phyloP scores from a whole-genome alignment of 2,329 filamentous ascomycete genomes.

The Claviceps africana region DNA sequence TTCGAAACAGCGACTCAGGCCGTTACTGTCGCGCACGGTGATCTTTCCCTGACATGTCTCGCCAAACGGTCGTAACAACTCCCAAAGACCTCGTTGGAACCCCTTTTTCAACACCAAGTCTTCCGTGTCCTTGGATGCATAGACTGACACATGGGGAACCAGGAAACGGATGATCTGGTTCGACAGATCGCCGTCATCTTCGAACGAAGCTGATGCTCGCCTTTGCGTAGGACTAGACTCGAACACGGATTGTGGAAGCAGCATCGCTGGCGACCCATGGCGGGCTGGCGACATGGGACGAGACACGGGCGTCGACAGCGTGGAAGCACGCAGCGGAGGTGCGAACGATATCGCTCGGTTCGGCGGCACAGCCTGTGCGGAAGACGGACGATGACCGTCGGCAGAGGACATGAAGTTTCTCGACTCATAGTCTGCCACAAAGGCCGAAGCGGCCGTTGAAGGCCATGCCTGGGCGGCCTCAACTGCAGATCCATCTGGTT shows the following conservation, averaged over 20 bases:
- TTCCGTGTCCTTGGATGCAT: conserved; percentile 78
- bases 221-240: conserved; percentile 30
- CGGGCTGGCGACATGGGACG: conserved; percentile 54
- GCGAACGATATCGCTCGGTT: conserved; percentile 42
- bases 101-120: conserved; percentile 71
- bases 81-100: conserved; percentile 66
- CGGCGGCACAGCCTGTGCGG: conserved; percentile 41
- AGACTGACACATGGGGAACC: conserved; percentile 76
- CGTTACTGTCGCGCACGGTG: conserved; percentile 78
- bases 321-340: conserved; percentile 50
- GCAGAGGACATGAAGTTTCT: conserved; percentile 42
- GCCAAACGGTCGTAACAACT: conserved; percentile 80
- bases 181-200: conserved; percentile 39
- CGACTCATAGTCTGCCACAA: conserved; percentile 41
- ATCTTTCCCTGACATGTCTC: conserved; percentile 80
- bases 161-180: conserved; percentile 69
- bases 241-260: conserved; percentile 45
- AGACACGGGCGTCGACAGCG: conserved; percentile 53
- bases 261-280: conserved; percentile 41
- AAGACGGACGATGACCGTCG: conserved; percentile 30
- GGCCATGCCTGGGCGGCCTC: conserved; percentile 58
- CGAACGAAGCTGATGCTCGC: conserved; percentile 28
- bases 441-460: conserved; percentile 42
- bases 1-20: conserved; percentile 68
- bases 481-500: conserved; percentile 48